A percentile compares a stretch with the other conserved stretches of the same genome.
phyloP scores from a whole-genome alignment of 2,329 filamentous ascomycete genomes.

The Drechslerella coelobrocha region DNA sequence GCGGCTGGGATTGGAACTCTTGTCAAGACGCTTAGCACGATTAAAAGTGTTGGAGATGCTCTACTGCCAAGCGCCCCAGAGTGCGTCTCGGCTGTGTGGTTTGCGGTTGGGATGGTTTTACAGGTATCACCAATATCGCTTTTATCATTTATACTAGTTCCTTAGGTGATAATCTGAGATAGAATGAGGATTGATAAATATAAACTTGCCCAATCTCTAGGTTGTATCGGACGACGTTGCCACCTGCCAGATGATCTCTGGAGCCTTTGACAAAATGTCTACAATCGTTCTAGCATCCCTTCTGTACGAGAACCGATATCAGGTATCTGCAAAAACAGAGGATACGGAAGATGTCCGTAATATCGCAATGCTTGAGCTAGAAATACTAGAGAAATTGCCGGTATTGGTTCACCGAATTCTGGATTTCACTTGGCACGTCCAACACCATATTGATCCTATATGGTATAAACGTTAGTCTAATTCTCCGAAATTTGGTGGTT shows the following conservation, averaged over 20 bases:
- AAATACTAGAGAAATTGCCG: slow-evolving; percentile 10
- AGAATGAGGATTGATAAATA: too few species aligned
- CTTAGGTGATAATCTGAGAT: too few species aligned
- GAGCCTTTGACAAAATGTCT: slow-evolving; percentile 8
- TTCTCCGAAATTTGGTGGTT: too few species aligned
- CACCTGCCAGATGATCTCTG: slow-evolving; percentile 17
- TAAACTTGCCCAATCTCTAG: not conserved
- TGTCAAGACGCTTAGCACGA: not conserved
- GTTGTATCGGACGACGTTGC: slow-evolving; percentile 22
- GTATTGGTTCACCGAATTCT: slow-evolving; percentile 17
- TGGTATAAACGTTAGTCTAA: slow-evolving; percentile 10
- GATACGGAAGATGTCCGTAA: slow-evolving; percentile 3
- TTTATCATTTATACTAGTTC: not conserved
- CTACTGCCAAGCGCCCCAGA: slow-evolving; percentile 14
- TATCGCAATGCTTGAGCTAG: slow-evolving; percentile 2
- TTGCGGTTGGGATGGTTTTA: slow-evolving; percentile 18
- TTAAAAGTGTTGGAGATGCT: slow-evolving; percentile 20
- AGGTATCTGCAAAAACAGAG: not conserved
- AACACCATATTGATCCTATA: slow-evolving; percentile 2
- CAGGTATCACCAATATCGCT: slow-evolving; percentile 6
- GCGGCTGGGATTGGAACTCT: slow-evolving; percentile 4
- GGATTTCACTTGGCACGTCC: slow-evolving; percentile 26
- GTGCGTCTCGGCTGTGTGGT: slow-evolving; percentile 21
- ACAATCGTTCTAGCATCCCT: slow-evolving; percentile 22
- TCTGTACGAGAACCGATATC: slow-evolving; percentile 21